Evolutionary conservation across 2,329 filamentous ascomycete genomes (phyloP).

Genomic region (Immersiporthe knoxdaviesiana): DNA sequence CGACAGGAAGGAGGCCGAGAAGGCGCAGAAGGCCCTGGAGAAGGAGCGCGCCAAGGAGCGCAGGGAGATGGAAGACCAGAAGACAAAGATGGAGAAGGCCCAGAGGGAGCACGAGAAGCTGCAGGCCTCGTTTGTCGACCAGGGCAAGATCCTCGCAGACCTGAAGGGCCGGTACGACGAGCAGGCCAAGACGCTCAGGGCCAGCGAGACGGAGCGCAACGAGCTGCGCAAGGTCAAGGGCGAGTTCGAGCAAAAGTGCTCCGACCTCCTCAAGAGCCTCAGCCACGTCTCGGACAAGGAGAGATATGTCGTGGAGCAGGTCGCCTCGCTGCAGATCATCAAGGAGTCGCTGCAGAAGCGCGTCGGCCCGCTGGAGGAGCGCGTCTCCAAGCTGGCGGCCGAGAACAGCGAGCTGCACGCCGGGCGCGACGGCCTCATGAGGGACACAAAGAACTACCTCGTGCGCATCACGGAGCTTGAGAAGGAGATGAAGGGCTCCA

Average conservation of each 20-base stretch:
- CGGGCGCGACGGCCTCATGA: constrained; percentile 25
- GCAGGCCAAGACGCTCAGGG: constrained; percentile 27
- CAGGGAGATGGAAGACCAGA: constrained; percentile 17
- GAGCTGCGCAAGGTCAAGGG: constrained; percentile 22
- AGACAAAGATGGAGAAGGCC: constrained; percentile 21
- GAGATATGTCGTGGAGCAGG: constrained; percentile 26
- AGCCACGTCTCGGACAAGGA: constrained; percentile 29
- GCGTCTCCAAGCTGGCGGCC: constrained; percentile 27
- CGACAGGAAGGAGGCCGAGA: constrained; percentile 19
- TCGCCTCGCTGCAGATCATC: constrained; percentile 32
- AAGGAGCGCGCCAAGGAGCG: constrained; percentile 20
- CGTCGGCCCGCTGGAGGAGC: constrained; percentile 31
- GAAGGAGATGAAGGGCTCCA: constrained; percentile 27
- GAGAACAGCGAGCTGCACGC: constrained; percentile 23
- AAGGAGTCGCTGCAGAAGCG: constrained; percentile 29
- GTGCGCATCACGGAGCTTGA: constrained; percentile 31
- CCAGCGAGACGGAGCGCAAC: constrained; percentile 21
- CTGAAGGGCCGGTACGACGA: constrained; percentile 35
- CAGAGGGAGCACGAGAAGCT: constrained; percentile 25
- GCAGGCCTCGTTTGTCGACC: constrained; percentile 28
- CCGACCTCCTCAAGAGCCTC: constrained; percentile 24
- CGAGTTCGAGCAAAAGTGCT: constrained; percentile 28
- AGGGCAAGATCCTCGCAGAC: constrained; percentile 30
- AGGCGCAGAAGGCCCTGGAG: constrained; percentile 20
- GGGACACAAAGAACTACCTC: constrained; percentile 26